These are phyloP conservation scores for Aspergillus fijiensis DNA, from an alignment of 2,329 filamentous ascomycete genomes.

Conservation along the genomic window DNA sequence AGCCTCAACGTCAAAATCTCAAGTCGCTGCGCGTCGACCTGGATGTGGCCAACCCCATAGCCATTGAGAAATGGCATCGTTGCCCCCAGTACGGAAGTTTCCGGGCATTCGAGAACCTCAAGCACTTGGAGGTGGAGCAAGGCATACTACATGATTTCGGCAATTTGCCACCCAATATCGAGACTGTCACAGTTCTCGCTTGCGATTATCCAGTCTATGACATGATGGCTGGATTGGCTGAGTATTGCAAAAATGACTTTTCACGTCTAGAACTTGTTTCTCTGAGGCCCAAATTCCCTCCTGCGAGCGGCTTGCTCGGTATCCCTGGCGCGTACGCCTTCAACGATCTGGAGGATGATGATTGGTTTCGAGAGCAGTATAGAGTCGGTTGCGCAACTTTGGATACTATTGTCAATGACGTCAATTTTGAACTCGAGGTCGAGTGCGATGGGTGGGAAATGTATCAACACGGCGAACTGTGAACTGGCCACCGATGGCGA, in stretches of 20 bases:
- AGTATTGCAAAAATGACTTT: not conserved
- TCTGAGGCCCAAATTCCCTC: not conserved
- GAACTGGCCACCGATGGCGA: not conserved
- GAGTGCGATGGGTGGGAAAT: not conserved
- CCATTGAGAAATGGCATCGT: not conserved
- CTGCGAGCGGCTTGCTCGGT: constrained; percentile 6
- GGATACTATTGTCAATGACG: not conserved
- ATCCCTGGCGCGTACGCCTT: not conserved
- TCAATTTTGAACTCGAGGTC: not conserved
- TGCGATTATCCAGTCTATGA: constrained; percentile 6
- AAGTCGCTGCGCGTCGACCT: constrained; percentile 1
- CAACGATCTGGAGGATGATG: not conserved
- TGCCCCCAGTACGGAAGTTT: constrained; percentile 9
- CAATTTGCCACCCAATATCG: constrained; percentile 1
- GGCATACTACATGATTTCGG: not conserved
- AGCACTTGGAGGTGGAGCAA: constrained; percentile 9
- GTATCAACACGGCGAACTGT: not conserved
- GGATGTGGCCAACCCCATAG: not conserved
- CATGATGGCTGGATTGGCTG: constrained; percentile 8
- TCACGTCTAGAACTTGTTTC: not conserved
- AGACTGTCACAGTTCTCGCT: not conserved
- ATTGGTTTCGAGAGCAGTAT: not conserved
- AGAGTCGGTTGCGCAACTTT: not conserved
- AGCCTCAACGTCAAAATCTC: constrained; percentile 6
- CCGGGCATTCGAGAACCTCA: constrained; percentile 2